Evolutionary conservation across 768 basidiomycete species (phyloP).

Genomic region (Rhodotorula babjevae): DNA sequence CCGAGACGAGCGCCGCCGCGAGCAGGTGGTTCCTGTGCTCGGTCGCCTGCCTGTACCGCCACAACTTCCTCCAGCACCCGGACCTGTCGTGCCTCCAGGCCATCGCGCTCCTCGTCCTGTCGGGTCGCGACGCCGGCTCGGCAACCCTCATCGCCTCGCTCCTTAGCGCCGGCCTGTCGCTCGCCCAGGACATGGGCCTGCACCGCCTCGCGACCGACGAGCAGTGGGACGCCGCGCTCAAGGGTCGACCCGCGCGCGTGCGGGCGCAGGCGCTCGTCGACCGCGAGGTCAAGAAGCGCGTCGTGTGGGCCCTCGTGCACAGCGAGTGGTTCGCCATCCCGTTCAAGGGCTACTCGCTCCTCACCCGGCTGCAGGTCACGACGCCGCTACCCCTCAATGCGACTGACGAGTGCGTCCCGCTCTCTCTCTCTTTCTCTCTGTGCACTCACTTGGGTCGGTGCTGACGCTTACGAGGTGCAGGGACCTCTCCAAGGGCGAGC

Average conservation of each 20-base stretch:
- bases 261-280: constrained; percentile 24
- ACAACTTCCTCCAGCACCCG: constrained; percentile 30
- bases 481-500: constrained; percentile 12
- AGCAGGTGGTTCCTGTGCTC: constrained; percentile 26
- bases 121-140: constrained; percentile 35
- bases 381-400: constrained; percentile 36
- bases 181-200: constrained; percentile 35
- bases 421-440: background rate
- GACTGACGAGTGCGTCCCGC: constrained; percentile 21
- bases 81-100: constrained; percentile 33
- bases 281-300: constrained; percentile 33
- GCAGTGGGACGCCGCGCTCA: constrained; percentile 11
- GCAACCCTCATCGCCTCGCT: constrained; percentile 35
- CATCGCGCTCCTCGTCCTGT: constrained; percentile 33
- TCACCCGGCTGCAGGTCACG: constrained; percentile 17
- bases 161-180: constrained; percentile 33
- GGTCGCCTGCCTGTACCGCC: constrained; percentile 31
- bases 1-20: constrained; percentile 14
- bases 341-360: constrained; percentile 18
- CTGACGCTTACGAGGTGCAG: background rate
- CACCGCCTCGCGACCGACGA: constrained; percentile 24
- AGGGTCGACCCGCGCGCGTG: background rate
- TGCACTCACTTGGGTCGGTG: background rate
- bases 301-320: constrained; percentile 24
- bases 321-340: constrained; percentile 35